Evolutionary conservation across 208 protist genomes (phyloP).

Genomic region (Lotmaria passim): DNA sequence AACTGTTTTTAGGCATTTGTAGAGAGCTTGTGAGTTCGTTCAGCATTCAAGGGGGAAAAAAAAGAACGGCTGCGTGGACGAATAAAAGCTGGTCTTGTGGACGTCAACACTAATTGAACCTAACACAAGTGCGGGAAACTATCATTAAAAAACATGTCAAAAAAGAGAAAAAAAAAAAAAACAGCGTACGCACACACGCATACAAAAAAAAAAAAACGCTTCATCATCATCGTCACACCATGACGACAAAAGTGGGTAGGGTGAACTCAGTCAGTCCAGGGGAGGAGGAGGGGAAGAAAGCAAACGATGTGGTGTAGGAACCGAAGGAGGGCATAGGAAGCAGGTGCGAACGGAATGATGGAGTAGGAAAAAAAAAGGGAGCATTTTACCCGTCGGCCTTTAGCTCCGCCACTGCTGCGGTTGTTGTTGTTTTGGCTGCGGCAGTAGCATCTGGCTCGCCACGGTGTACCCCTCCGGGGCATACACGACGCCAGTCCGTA

Average conservation of each 20-base stretch:
- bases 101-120: not conserved
- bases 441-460: constrained; percentile 27
- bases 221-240: no score
- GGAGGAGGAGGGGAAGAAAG: no score
- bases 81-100: not conserved
- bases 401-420: constrained; percentile 36
- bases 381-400: not conserved
- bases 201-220: no score
- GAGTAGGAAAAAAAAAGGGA: constrained; percentile 11
- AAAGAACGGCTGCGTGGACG: not conserved
- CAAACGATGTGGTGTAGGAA: no score
- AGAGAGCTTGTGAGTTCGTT: not conserved
- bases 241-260: no score
- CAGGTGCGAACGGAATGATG: no score
- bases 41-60: not conserved
- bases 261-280: no score
- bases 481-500: constrained; percentile 35
- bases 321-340: no score
- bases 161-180: not conserved
- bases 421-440: constrained; percentile 27
- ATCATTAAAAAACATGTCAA: no score
- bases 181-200: no score
- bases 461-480: constrained; percentile 27
- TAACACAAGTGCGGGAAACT: no score
- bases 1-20: not conserved